Evolutionary conservation across 352 stramenopile species (phyloP).

Genomic region (Phytophthora uliginosa): DNA sequence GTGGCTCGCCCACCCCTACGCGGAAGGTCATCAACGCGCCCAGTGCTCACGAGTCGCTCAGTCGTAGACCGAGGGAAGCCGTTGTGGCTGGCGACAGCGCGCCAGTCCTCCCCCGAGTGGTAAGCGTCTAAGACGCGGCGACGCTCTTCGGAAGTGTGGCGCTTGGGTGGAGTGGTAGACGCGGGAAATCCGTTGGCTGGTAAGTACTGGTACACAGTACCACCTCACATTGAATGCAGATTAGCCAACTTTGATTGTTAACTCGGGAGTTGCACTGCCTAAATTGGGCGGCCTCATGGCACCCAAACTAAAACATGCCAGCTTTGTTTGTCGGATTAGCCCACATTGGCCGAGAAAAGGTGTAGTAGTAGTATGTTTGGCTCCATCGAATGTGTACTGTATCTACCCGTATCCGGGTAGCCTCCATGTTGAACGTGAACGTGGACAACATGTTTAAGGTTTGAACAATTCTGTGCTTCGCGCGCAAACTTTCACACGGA

Average conservation of each 20-base stretch:
- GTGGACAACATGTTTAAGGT: constrained; percentile 34
- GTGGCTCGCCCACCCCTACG: not conserved
- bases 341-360: too few relatives aligned
- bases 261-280: too few relatives aligned
- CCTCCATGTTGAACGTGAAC: constrained; percentile 27
- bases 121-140: constrained; percentile 4
- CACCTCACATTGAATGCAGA: too few relatives aligned
- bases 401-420: not conserved
- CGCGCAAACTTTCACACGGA: constrained; percentile 23
- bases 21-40: not conserved
- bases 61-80: not conserved
- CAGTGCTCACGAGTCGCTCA: not conserved
- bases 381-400: too few relatives aligned
- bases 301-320: too few relatives aligned
- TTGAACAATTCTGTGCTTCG: constrained; percentile 32
- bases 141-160: constrained; percentile 5
- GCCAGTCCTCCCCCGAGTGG: not conserved
- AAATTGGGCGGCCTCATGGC: too few relatives aligned
- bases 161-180: too few relatives aligned
- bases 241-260: too few relatives aligned
- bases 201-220: too few relatives aligned
- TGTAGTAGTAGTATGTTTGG: too few relatives aligned
- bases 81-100: not conserved
- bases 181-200: too few relatives aligned
- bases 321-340: too few relatives aligned